A percentile compares a stretch with the other conserved stretches of the same genome.
Evolutionary conservation across 768 basidiomycete genomes (phyloP).

Genomic region (Gloeopeniophorella convolvens): DNA sequence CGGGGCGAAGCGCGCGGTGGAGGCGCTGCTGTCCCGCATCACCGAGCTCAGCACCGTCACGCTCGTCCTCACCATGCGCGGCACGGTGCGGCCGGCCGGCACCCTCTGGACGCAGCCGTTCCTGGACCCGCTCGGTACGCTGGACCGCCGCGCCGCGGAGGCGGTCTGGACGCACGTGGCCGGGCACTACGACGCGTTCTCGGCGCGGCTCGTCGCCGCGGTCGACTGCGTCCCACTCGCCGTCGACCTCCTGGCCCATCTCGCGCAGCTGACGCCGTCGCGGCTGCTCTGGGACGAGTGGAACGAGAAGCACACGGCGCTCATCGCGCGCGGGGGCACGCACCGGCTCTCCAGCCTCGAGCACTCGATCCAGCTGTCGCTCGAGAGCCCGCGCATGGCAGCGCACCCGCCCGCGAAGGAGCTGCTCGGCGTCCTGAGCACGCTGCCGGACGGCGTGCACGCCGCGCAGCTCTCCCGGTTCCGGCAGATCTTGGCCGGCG

Average conservation of each 20-base stretch:
- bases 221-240: slow-evolving; percentile 9
- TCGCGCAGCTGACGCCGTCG: not conserved
- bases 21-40: not conserved
- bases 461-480: not conserved
- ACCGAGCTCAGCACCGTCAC: not conserved
- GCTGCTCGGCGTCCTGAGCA: slow-evolving; percentile 1
- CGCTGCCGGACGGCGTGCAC: slow-evolving; percentile 4
- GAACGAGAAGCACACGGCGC: not conserved
- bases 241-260: not conserved
- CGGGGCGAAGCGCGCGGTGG: not conserved
- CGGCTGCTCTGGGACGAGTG: not conserved
- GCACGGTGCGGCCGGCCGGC: not conserved
- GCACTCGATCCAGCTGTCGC: slow-evolving; percentile 3
- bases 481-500: not conserved
- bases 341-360: slow-evolving; percentile 2
- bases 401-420: not conserved
- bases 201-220: not conserved
- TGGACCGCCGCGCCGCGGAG: not conserved
- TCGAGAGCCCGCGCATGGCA: not conserved
- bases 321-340: not conserved
- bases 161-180: not conserved
- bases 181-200: not conserved
- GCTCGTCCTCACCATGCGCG: slow-evolving; percentile 7
- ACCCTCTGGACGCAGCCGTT: slow-evolving; percentile 4
- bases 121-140: not conserved